Evolutionary conservation across 768 basidiomycete genomes (phyloP).

Genomic region (Podaxis pistillaris): DNA sequence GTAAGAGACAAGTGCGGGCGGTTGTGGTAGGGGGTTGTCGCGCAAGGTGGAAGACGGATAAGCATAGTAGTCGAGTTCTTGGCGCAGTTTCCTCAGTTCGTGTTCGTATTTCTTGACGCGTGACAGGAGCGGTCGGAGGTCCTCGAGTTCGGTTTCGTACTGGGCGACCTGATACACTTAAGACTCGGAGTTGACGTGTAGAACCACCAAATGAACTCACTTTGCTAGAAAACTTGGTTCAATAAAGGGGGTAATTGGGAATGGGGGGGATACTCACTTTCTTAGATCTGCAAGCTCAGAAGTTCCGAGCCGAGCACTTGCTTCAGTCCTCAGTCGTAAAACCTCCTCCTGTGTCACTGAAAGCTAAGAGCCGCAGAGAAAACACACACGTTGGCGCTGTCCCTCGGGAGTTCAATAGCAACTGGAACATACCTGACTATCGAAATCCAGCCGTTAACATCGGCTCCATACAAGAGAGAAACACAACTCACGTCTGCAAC

Average conservation of each 20-base stretch:
- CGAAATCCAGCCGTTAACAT: neutral
- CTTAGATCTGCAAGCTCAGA: neutral
- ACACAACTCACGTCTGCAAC: slow-evolving; percentile 29
- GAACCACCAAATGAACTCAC: neutral
- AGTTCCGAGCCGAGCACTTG: neutral
- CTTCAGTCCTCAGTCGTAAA: neutral
- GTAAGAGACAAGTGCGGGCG: slow-evolving; percentile 52
- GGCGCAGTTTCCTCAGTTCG: slow-evolving; percentile 1
- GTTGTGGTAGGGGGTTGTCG: slow-evolving; percentile 46
- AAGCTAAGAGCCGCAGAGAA: neutral
- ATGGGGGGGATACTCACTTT: neutral
- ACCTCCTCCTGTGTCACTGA: neutral
- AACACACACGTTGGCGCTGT: neutral
- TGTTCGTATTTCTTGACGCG: slow-evolving; percentile 14
- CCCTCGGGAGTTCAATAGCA: neutral
- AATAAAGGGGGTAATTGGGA: neutral
- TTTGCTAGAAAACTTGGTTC: neutral
- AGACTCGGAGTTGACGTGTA: neutral
- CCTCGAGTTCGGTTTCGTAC: slow-evolving; percentile 33
- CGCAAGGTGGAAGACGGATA: neutral
- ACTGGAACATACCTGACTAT: slow-evolving; percentile 10
- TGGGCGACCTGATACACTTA: slow-evolving; percentile 20
- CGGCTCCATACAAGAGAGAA: neutral
- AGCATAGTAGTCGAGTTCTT: slow-evolving; percentile 6
- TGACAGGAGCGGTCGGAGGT: slow-evolving; percentile 29